Evolutionary conservation across 495 filamentous ascomycete genomes (phyloP).

Genomic region (Podospora didyma): DNA sequence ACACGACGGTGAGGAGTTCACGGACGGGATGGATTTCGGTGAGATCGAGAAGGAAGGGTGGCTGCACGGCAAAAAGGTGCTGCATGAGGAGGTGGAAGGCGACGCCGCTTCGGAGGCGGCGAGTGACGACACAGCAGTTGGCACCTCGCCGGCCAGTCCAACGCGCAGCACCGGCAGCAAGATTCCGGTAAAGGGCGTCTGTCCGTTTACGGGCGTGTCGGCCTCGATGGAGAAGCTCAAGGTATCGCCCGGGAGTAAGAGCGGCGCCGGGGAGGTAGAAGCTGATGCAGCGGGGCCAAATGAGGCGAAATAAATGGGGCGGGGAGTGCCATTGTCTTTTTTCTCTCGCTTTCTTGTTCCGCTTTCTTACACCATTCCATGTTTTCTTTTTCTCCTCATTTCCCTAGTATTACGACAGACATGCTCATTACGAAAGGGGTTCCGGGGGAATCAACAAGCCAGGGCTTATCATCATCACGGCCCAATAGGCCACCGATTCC

Average conservation of each 20-base stretch:
- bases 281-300: background rate
- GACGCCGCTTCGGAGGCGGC: constrained; percentile 2
- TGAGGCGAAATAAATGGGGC: background rate
- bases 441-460: too few relatives aligned
- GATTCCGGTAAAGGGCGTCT: background rate
- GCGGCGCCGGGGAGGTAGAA: background rate
- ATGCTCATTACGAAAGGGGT: too few relatives aligned
- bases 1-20: constrained; percentile 66
- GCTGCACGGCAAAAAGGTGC: constrained; percentile 41
- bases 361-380: background rate
- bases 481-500: too few relatives aligned
- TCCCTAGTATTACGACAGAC: too few relatives aligned
- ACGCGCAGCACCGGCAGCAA: background rate
- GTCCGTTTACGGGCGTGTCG: constrained; percentile 1
- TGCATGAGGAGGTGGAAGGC: constrained; percentile 26
- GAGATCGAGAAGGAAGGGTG: constrained; percentile 62
- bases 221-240: background rate
- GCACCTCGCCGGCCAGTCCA: background rate
- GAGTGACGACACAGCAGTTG: constrained; percentile 11
- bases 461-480: too few relatives aligned
- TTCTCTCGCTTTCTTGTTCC: background rate
- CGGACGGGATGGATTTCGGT: constrained; percentile 52
- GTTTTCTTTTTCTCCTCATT: background rate
- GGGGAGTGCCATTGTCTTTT: background rate
- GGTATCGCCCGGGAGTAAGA: background rate